Percentiles rank a stretch among this genome's conserved stretches.
These are phyloP conservation scores for Globisporangium acanthophoron DNA, from an alignment of 352 stramenopile genomes.

Conservation along the genomic window DNA sequence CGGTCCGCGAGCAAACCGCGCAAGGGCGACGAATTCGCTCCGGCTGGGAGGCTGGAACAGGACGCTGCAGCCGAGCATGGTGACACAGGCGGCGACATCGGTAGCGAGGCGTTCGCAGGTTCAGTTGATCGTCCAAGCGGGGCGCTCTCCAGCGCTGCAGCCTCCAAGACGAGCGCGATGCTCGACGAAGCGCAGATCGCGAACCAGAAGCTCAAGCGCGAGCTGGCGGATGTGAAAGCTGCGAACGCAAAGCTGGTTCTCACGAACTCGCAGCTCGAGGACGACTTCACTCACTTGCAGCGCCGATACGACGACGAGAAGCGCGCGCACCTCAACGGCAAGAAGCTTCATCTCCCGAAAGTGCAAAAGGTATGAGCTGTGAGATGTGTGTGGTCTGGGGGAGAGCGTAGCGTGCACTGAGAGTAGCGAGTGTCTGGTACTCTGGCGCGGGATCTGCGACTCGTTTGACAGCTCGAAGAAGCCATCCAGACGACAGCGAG, in stretches of 20 bases:
- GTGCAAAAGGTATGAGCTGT: constrained; percentile 41
- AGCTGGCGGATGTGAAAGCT: constrained; percentile 54
- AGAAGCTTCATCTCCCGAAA: constrained; percentile 62
- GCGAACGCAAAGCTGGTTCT: constrained; percentile 54
- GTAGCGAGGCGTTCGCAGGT: neutral
- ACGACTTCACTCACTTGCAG: constrained; percentile 62
- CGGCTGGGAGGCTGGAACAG: neutral
- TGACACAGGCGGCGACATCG: neutral
- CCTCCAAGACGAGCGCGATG: constrained; percentile 12
- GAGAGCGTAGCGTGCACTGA: neutral
- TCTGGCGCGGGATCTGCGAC: too few relatives aligned
- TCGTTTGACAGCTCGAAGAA: constrained; percentile 47
- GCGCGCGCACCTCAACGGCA: constrained; percentile 55
- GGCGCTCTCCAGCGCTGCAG: neutral
- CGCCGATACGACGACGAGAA: constrained; percentile 66
- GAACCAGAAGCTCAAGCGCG: constrained; percentile 71
- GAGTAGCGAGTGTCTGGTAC: neutral
- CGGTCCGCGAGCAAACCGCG: constrained; percentile 23
- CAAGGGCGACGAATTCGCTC: neutral
- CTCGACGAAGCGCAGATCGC: constrained; percentile 60
- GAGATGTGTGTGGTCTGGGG: neutral
- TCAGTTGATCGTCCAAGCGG: neutral
- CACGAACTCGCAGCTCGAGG: constrained; percentile 69
- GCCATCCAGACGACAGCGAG: constrained; percentile 42
- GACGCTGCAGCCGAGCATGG: neutral